Evolutionary conservation across 805 yeast genomes (phyloP).

Genomic region (Priceomyces haplophilus): DNA sequence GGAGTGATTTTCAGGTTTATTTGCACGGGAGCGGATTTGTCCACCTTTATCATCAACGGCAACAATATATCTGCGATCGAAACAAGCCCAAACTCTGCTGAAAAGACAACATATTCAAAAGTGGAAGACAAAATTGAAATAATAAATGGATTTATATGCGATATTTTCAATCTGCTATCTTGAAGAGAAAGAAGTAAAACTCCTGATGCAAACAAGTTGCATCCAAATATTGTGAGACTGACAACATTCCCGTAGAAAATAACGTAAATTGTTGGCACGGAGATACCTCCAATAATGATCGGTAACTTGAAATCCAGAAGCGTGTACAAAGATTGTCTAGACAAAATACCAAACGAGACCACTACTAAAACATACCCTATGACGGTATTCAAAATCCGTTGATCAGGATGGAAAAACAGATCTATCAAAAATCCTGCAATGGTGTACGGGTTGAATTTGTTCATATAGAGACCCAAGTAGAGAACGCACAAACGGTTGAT

Average conservation of each 20-base stretch:
- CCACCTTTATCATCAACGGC: conserved; percentile 22
- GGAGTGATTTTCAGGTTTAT: not conserved
- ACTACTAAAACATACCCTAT: conserved; percentile 8
- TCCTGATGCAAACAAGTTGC: conserved; percentile 22
- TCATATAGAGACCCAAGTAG: conserved; percentile 28
- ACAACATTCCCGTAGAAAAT: conserved; percentile 3
- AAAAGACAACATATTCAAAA: conserved; percentile 21
- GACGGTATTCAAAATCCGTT: conserved; percentile 16
- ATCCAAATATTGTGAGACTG: conserved; percentile 20
- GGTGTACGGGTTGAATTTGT: conserved; percentile 29
- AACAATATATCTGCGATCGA: conserved; percentile 13
- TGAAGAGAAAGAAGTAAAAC: conserved; percentile 25
- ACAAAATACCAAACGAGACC: conserved; percentile 1
- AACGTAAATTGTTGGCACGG: conserved; percentile 1
- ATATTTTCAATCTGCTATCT: conserved; percentile 16
- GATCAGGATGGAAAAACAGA: conserved; percentile 12
- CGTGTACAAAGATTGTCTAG: conserved; percentile 1
- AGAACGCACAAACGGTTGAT: conserved; percentile 24
- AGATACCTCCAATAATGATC: not conserved
- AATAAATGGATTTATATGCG: conserved; percentile 14
- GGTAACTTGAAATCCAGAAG: conserved; percentile 4
- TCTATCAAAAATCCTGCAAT: conserved; percentile 27
- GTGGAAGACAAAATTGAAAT: conserved; percentile 16
- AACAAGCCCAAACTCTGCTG: conserved; percentile 7
- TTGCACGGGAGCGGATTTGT: conserved; percentile 6